Conservation (phyloP, 2,329 filamentous ascomycete species). For the Penicillium sp. region DNA sequence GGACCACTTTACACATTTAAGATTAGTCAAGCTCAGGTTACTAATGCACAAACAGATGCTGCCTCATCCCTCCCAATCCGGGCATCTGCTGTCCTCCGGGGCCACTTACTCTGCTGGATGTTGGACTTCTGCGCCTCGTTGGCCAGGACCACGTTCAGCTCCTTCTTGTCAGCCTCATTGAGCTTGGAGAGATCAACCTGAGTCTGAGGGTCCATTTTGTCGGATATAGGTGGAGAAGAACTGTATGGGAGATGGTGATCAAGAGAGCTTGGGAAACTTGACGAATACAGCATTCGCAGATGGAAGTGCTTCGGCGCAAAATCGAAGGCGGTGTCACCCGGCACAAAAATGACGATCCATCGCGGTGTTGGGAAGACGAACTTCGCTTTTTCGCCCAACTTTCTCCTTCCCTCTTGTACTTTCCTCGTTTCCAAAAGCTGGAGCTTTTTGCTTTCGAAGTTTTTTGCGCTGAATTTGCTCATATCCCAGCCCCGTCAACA, state of each 20-base stretch:
- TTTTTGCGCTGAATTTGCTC: neutral
- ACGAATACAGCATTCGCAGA: neutral
- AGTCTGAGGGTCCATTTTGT: conserved; percentile 37
- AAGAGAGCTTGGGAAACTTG: neutral
- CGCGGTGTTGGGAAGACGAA: neutral
- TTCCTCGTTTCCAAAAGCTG: neutral
- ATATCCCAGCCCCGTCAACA: neutral
- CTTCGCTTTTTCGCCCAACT: neutral
- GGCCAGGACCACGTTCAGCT: conserved; percentile 81
- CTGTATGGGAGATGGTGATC: neutral
- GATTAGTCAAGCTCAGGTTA: neutral
- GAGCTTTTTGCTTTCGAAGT: neutral
- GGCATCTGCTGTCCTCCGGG: neutral
- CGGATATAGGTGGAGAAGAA: neutral
- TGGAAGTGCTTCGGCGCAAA: conserved; percentile 15
- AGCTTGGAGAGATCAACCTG: conserved; percentile 70
- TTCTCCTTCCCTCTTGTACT: neutral
- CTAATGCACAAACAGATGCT: conserved; percentile 2
- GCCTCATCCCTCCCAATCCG: neutral
- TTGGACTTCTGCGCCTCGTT: conserved; percentile 80
- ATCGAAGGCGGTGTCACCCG: conserved; percentile 26
- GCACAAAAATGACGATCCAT: conserved; percentile 27
- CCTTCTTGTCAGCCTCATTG: conserved; percentile 77
- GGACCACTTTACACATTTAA: conserved; percentile 54
- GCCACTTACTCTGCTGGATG: conserved; percentile 51